phyloP scores from a whole-genome alignment of 208 protist genomes.

The Porcisia deanei region DNA sequence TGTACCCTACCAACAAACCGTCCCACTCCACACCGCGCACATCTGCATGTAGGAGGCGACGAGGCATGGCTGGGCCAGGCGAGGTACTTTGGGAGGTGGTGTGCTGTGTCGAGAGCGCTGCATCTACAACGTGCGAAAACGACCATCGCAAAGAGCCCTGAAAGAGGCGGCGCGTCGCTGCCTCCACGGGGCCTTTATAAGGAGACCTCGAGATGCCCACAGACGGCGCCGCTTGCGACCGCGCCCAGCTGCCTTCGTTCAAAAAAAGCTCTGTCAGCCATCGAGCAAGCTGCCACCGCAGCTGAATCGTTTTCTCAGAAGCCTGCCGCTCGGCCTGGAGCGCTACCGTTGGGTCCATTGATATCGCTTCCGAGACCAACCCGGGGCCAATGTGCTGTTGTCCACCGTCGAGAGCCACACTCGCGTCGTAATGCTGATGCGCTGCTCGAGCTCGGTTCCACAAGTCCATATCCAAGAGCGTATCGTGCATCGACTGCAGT shows the following conservation, averaged over 20 bases:
- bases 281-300: conserved; percentile 53
- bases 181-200: background rate
- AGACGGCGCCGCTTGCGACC: background rate
- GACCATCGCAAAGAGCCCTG: conserved; percentile 6
- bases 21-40: conserved; percentile 73
- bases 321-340: conserved; percentile 14
- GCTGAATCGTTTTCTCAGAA: conserved; percentile 16
- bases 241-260: conserved; percentile 75
- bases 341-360: background rate
- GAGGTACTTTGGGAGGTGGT: background rate
- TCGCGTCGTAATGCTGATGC: conserved; percentile 28
- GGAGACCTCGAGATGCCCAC: background rate
- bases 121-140: conserved; percentile 21
- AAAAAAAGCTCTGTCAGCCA: conserved; percentile 71
- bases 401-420: conserved; percentile 15
- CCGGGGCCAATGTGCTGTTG: background rate
- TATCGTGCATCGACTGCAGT: conserved; percentile 21
- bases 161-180: conserved; percentile 20
- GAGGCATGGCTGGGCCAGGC: background rate
- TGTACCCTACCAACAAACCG: conserved; percentile 51
- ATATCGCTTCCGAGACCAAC: background rate
- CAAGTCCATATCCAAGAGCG: conserved; percentile 28
- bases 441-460: conserved; percentile 33
- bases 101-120: conserved; percentile 5
- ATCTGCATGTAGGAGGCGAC: conserved; percentile 65